Base-by-base conservation (phyloP, 2,329 filamentous ascomycete genomes). In the Gliomastix tumulicola region DNA sequence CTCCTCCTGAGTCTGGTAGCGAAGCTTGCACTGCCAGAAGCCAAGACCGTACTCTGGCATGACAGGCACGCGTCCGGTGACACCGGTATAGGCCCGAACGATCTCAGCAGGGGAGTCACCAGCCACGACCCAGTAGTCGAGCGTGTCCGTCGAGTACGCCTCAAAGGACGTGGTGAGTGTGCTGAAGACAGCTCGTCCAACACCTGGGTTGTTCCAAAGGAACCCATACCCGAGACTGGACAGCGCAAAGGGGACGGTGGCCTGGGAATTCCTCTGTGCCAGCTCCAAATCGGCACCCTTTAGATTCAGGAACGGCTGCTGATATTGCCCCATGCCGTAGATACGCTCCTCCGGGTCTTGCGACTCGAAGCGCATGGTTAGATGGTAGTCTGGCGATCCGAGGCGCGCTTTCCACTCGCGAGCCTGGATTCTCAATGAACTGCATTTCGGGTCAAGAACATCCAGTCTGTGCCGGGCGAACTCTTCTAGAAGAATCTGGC, bases 281-380 rank as follows among this genome's bases (percentile, higher is more conserved):
- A 83, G 65, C 48, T 83, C 79, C 2, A 82, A 53, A 39, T 82
- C 76, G 0, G 62, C 49, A 0, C 79, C 79, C 45, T 82, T 82
- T 34, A 82, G 61, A 48, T 82, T 66, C n/a, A 83, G 59, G 35
- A 63, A 67, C 0, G 74, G 71, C 44, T 83, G 77, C 47, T 83
- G 79, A 41, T 83, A 82, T 53, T 83, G 79, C 0, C 79, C 79
- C 77, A 82, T 82, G 16, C 79, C 79, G 46, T 68, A 83, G n/a
- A 83, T 71, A 48, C 70, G 74, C 50, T 83, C 79, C 15, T 70
- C 58, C 0, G 58, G 54, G 36, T 70, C 53, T 36, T 73, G 49
- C 2, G 69, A 72, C 49, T 82, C 78, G 36, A 82, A 68, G 0
- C 79, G 65, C 44, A 69, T 60, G 0, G 74, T 80, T 8, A 82